Base-by-base conservation (phyloP, 192 early-diverging fungal genomes). In the Coemansia asiatica region DNA sequence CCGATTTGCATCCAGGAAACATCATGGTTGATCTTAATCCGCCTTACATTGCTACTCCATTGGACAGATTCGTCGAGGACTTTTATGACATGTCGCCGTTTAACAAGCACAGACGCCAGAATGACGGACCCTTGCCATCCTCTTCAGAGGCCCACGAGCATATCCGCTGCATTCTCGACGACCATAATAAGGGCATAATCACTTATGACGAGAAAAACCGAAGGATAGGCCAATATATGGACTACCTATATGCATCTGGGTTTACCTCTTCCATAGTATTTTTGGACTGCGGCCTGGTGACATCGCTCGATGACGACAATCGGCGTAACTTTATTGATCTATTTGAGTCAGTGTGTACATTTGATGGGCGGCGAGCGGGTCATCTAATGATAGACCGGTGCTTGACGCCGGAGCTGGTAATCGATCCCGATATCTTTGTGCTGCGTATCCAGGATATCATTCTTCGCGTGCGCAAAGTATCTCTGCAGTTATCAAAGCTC, bases 1-100 rank as follows among this genome's bases (percentile, higher is more conserved):
- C 93, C 5, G 96, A 97, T 73, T 64, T 97, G 60, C 96, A 98
- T 57, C 95, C 95, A 18, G 96, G 94, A 33, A 98, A 98, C 66
- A 96, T 97, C 49, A 74, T 94, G 68, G 85, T 98, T 1, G 87
- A 87, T 12, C 94, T 96, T 64, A 82, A 79, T 46, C 88, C 86
- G 67, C 89, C 89, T 3, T 76, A 81, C 22, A 76, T 78, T 22
- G 81, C 81, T 54, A 80, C 76, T 27, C 84, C 61, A 47, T 75
- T 88, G 67, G 85, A 71, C 64, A 76, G 72, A 19, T 76, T 79
- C 57, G 65, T 84, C 27, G 73, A 79, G 50, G 68, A 75, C 29
- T 71, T 80, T 65, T 81, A 70, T 63, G 79, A 81, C 60, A 81
- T 73, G 73, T 76, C 74, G 56, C 79, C 73, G 3, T 81, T 81